These are phyloP conservation scores for Fusarium musae DNA, from an alignment of 2,329 filamentous ascomycete species.

Conservation along the genomic window DNA sequence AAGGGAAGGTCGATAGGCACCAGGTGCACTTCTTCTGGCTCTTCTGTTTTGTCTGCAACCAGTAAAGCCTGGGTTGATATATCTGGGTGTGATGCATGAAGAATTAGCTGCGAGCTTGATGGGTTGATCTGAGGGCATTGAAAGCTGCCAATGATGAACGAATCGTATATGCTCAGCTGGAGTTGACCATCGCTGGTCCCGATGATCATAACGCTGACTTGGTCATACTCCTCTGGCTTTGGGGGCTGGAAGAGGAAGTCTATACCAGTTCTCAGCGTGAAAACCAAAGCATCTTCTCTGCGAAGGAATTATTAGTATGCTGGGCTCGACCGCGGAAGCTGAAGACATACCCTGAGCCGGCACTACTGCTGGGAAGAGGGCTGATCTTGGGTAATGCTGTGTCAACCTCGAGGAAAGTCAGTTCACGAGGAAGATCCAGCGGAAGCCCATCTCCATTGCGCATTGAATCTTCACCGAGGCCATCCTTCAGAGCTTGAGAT, in stretches of 20 bases:
- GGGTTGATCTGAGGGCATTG: constrained; percentile 55
- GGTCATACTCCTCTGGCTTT: constrained; percentile 73
- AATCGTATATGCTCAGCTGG: constrained; percentile 86
- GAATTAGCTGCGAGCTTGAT: constrained; percentile 53
- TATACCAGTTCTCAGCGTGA: constrained; percentile 75
- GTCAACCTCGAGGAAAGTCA: constrained; percentile 81
- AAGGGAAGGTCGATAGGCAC: constrained; percentile 87
- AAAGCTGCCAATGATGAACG: constrained; percentile 80
- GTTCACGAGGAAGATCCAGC: constrained; percentile 74
- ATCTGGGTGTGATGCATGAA: constrained; percentile 77
- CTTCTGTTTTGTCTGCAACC: constrained; percentile 54
- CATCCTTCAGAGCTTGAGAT: constrained; percentile 24
- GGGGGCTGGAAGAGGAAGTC: constrained; percentile 75
- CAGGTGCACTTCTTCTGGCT: constrained; percentile 59
- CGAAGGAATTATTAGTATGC: constrained; percentile 16
- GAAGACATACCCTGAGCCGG: constrained; percentile 66
- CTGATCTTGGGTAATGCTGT: constrained; percentile 80
- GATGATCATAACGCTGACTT: constrained; percentile 82
- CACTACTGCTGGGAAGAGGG: constrained; percentile 69
- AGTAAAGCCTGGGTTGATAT: constrained; percentile 82
- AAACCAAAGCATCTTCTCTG: constrained; percentile 68
- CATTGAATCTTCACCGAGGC: constrained; percentile 14
- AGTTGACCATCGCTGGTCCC: constrained; percentile 77
- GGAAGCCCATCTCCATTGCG: constrained; percentile 27
- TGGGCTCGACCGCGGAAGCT: not conserved